Base-by-base conservation (phyloP, 495 filamentous ascomycete species). In the Penicillium fimorum region DNA sequence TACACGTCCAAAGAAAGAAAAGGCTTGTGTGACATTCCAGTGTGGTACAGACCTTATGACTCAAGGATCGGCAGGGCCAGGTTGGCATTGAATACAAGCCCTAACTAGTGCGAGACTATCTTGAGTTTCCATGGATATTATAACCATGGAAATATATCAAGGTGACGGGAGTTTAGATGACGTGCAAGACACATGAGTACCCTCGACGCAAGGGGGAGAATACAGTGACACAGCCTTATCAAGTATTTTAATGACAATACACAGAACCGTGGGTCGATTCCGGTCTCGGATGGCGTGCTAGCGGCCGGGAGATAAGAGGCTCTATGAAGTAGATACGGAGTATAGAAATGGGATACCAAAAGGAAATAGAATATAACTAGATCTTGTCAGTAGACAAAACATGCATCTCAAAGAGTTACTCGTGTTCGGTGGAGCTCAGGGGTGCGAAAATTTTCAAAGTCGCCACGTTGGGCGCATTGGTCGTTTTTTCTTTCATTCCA, bases 241-340 rank as follows among this genome's bases (percentile, higher is more conserved):
- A 29, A 17, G 46, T 51, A 58, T 18, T 30, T 25, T 35, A 38
- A 17, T 15, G 32, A 32, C 32, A 22, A 59, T 50, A 48, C 40
- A 38, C 37, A 30, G 60, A 63, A 63, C 63, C 63, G 57, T 66
- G 63, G 63, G 62, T 62, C 62, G 18, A 63, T 65, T 65, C 63
- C 63, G 60, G 59, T 61, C 55, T 56, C 61, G 63, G 63, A 56
- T 59, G 59, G 59, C 59, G 62, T 64, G 62, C 43, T 64, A 64
- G 62, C 55, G 58, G 55, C 50, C 51, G 35, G 12, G 25, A 40
- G 57, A 66, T 66, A 60, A 60, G 52, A 40, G 47, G 20, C 30
- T 35, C 30, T 53, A 30, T 43, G 43, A 12, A 54, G 18, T 33
- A 54, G 32, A 35, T 27, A 27, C 25, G 25, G 3, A 27, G 22